These are phyloP conservation scores for Vigna radiata DNA, from an alignment of 306 rosid genomes.

Conservation along the genomic window DNA sequence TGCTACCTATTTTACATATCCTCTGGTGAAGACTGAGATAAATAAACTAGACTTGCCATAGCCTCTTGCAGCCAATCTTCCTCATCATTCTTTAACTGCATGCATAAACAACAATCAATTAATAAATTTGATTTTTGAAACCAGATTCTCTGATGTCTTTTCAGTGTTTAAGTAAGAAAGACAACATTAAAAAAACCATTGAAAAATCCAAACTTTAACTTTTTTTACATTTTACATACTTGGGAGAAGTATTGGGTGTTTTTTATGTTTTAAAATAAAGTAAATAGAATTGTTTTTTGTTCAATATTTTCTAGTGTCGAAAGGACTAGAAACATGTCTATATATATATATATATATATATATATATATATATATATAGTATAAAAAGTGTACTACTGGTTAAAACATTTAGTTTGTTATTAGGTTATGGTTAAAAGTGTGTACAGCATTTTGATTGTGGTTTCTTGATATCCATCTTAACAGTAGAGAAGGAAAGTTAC, in stretches of 20 bases:
- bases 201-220: no score
- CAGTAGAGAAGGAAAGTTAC: constrained; percentile 42
- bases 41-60: constrained; percentile 66
- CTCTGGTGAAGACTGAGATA: constrained; percentile 63
- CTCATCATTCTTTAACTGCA: constrained; percentile 74
- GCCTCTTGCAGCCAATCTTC: constrained; percentile 93
- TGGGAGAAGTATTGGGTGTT: no score
- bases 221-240: no score
- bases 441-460: not conserved
- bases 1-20: constrained; percentile 42
- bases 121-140: not conserved
- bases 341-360: no score
- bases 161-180: no score
- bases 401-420: not conserved
- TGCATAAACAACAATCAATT: not conserved
- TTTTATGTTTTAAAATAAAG: no score
- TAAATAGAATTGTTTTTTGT: not conserved
- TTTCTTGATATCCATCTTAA: constrained; percentile 22
- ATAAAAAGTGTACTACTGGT: not conserved
- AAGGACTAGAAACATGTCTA: not conserved
- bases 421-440: not conserved
- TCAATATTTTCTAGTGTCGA: not conserved
- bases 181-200: no score
- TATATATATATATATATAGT: no score
- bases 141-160: no score